These are phyloP conservation scores for Trichophyton equinum DNA, from an alignment of 2,329 filamentous ascomycete genomes.

Conservation along the genomic window DNA sequence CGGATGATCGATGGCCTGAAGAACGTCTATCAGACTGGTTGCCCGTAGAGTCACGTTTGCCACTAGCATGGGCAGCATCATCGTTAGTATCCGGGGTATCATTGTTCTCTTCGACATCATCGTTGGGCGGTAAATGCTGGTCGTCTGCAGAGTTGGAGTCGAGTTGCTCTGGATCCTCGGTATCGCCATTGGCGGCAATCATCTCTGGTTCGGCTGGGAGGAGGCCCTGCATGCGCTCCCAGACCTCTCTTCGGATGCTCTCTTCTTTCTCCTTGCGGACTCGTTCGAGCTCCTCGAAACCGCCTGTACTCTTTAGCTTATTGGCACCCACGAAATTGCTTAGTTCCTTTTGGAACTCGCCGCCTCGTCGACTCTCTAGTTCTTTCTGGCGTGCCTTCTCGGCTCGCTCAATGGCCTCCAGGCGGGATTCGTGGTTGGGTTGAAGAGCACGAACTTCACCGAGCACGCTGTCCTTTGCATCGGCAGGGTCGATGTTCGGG, in stretches of 20 bases:
- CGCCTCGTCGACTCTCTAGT: constrained; percentile 58
- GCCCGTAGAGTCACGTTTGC: neutral
- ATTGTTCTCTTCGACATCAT: neutral
- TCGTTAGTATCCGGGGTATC: neutral
- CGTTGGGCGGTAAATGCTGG: neutral
- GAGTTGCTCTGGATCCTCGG: neutral
- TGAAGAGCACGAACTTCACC: constrained; percentile 87
- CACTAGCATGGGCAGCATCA: neutral
- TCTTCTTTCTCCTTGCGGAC: constrained; percentile 77
- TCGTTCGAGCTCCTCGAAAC: constrained; percentile 85
- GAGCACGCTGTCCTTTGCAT: constrained; percentile 81
- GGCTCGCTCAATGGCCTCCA: constrained; percentile 94
- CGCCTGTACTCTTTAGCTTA: constrained; percentile 89
- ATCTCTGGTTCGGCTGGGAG: constrained; percentile 27
- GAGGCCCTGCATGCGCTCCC: constrained; percentile 41
- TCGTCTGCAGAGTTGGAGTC: neutral
- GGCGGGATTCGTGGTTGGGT: constrained; percentile 81
- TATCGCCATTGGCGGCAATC: neutral
- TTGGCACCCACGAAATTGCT: constrained; percentile 75
- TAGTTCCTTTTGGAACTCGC: constrained; percentile 76
- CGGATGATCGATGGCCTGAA: constrained; percentile 3
- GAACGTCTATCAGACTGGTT: neutral
- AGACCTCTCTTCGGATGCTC: constrained; percentile 63
- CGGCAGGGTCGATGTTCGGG: constrained; percentile 54
- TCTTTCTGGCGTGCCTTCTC: constrained; percentile 86